phyloP scores from a whole-genome alignment of 75 land plant species.

The Picea glauca region DNA sequence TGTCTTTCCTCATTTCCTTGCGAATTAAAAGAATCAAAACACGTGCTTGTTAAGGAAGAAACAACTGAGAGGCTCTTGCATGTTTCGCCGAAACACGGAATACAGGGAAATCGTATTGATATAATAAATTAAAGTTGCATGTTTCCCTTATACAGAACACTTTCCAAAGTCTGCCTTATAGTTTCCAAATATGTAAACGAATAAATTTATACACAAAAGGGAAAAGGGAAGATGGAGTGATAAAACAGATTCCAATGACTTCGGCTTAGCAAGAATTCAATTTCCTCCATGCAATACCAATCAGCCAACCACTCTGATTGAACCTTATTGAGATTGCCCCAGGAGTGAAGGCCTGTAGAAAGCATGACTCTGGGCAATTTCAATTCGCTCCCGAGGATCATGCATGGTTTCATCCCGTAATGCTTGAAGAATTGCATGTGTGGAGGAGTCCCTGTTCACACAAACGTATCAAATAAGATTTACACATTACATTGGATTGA shows the following conservation, averaged over 20 bases:
- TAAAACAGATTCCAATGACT: neutral
- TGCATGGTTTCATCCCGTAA: constrained; percentile 48
- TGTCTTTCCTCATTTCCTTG: neutral
- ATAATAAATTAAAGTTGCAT: neutral
- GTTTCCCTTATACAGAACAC: neutral
- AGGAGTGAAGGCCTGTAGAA: constrained; percentile 42
- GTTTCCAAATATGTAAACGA: neutral
- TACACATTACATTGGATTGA: neutral
- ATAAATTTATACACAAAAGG: neutral
- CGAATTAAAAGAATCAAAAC: neutral
- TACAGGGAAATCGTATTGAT: neutral
- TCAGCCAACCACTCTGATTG: neutral
- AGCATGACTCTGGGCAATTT: constrained; percentile 29
- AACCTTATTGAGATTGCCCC: constrained; percentile 12
- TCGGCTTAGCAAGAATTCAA: neutral
- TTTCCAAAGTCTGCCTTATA: neutral
- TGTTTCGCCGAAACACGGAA: neutral
- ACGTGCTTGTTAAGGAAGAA: too few relatives aligned
- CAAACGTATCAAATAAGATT: neutral
- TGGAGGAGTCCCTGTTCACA: constrained; percentile 28
- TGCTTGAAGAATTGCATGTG: constrained; percentile 42
- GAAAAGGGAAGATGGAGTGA: neutral
- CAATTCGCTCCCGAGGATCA: constrained; percentile 49
- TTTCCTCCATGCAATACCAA: neutral
- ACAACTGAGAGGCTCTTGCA: neutral